These are phyloP conservation scores for Clonostachys chloroleuca DNA, from an alignment of 2,329 filamentous ascomycete genomes.

Conservation along the genomic window DNA sequence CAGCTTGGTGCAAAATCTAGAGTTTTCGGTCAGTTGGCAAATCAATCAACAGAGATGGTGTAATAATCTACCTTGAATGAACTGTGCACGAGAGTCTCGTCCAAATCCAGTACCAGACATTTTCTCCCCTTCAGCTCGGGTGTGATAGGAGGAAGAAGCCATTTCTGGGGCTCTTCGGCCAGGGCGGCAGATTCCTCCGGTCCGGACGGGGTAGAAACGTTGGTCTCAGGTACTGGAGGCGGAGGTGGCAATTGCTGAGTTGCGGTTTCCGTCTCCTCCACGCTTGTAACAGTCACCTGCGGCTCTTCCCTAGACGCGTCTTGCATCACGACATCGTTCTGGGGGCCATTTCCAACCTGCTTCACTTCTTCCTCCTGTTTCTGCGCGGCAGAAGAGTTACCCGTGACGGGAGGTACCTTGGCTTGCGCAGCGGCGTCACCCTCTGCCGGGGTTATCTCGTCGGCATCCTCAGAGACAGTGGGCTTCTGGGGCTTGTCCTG, in stretches of 20 bases:
- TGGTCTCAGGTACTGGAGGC: conserved; percentile 40
- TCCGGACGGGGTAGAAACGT: conserved; percentile 26
- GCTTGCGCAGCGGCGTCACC: conserved; percentile 43
- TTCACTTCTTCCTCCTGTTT: conserved; percentile 11
- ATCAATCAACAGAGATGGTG: conserved; percentile 1
- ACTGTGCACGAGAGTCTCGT: conserved; percentile 96
- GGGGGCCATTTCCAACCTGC: no score
- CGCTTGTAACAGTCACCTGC: conserved; percentile 28
- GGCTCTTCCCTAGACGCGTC: conserved; percentile 52
- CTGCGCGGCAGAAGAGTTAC: conserved; percentile 34
- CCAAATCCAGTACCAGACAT: conserved; percentile 90
- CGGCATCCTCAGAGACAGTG: conserved; percentile 21
- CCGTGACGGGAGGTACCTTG: conserved; percentile 25
- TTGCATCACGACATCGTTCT: conserved; percentile 62
- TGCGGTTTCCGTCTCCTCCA: conserved; percentile 8
- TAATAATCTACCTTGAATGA: conserved; percentile 79
- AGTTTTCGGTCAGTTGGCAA: conserved; percentile 4
- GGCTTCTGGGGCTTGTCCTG: conserved; percentile 32
- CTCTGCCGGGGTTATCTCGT: conserved; percentile 14
- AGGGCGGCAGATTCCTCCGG: no score
- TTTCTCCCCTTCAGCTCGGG: conserved; percentile 83
- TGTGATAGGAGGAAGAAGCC: conserved; percentile 75
- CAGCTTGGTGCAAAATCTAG: conserved; percentile 93
- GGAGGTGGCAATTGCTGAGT: conserved; percentile 31
- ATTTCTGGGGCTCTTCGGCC: conserved; percentile 43